Evolutionary conservation across 306 rosid species (phyloP), one percentile per base, ranked within the genome.

Genomic region (Luffa acutangula): DNA sequence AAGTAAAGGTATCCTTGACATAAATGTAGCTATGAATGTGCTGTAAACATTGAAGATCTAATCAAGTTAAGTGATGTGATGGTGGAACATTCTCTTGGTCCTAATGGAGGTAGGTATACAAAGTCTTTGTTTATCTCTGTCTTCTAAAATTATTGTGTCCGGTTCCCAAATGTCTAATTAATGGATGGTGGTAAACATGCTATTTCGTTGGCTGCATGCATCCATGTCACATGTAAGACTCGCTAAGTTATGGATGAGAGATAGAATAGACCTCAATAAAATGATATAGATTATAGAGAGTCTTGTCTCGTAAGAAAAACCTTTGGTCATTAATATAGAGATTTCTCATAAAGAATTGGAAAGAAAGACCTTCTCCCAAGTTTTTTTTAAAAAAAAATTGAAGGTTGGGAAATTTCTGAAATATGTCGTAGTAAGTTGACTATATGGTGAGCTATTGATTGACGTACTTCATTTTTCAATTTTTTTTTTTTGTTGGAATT

Each of bases 71-170:
- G 91, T 80, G 97, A 92, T 85, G 96, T 91, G 52, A 92, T 92
- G 98, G 76, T 6, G 41, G 93, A 95, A 82, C 97, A 92, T 83
- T 85, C 93, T 52, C 96, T 92, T 82, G 97, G 98, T 79, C 98
- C 98, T 54, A 95, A 95, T 85, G 97, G 98, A 83, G 98, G 98
- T 94, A 76, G 80, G 83, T 15, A 41, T 54, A 8, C 13, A 42
- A 41, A 2, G 42, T 56, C 3, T 31, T 75, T 67, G 8, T 36
- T 67, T 3, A 42, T n/a, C 70, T 41, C 49, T 57, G 21, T 39
- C 52, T 67, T 67, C 52, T 67, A n/a, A 18, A 42, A 33, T 77
- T 77, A 39, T 58, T 37, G 5, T 77, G 37, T 11, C 76, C 45
- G 41, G 18, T 71, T 71, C 57, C 37, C 39, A 45, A 46, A 48